These are phyloP conservation scores for Pisolithus tinctorius DNA, from an alignment of 768 basidiomycete genomes.

Conservation along the genomic window DNA sequence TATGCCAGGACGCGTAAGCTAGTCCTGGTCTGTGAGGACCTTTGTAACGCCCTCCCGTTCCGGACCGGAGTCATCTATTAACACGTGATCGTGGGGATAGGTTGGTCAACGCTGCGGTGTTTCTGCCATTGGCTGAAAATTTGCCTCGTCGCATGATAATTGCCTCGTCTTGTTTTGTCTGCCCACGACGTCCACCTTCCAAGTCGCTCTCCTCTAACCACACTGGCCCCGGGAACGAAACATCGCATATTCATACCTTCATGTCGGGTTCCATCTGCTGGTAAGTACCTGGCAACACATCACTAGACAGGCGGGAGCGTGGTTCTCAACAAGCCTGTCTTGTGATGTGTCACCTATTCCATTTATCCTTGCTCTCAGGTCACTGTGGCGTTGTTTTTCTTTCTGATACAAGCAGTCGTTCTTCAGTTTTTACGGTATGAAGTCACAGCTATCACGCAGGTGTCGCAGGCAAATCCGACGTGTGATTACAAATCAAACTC, in stretches of 20 bases:
- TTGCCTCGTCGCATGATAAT: constrained; percentile 24
- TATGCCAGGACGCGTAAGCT: too few relatives aligned
- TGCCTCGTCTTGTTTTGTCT: constrained; percentile 29
- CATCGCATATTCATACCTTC: background rate
- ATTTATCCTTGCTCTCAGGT: background rate
- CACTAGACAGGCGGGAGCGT: constrained; percentile 27
- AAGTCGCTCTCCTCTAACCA: background rate
- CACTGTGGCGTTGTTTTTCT: too few relatives aligned
- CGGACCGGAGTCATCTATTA: background rate
- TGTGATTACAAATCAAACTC: too few relatives aligned
- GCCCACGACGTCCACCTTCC: background rate
- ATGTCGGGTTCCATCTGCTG: too few relatives aligned
- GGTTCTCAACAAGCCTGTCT: constrained; percentile 29
- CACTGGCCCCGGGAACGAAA: background rate
- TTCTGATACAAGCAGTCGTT: too few relatives aligned
- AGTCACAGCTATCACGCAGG: too few relatives aligned
- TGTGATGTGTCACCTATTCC: background rate
- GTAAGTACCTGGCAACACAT: background rate
- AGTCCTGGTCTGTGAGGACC: too few relatives aligned
- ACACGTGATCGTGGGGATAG: constrained; percentile 10
- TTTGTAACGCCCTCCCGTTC: too few relatives aligned
- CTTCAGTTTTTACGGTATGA: too few relatives aligned
- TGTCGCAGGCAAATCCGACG: too few relatives aligned
- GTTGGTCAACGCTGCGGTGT: constrained; percentile 8
- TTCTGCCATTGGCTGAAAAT: constrained; percentile 26